These are phyloP conservation scores for Amorphotheca resinae DNA, from an alignment of 495 filamentous ascomycete genomes.

Conservation along the genomic window DNA sequence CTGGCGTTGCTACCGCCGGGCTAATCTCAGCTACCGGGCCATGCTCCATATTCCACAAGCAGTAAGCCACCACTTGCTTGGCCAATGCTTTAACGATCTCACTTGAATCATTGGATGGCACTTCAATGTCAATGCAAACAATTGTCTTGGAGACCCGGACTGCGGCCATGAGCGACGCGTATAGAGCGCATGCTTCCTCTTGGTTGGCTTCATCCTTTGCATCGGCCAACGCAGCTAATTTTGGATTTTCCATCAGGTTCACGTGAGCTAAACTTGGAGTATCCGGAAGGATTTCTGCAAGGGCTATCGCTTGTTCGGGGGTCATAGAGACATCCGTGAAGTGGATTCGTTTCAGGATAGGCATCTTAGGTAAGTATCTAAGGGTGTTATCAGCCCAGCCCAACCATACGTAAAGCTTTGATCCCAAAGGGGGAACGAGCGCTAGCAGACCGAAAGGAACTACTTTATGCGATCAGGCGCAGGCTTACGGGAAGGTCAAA, in stretches of 20 bases:
- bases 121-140: conserved; percentile 84
- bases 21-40: conserved; percentile 31
- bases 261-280: conserved; percentile 72
- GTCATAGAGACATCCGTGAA: conserved; percentile 77
- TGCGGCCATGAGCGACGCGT: conserved; percentile 82
- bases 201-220: conserved; percentile 59
- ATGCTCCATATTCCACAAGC: conserved; percentile 79
- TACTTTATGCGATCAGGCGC: no score
- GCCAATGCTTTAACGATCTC: conserved; percentile 89
- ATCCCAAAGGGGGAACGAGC: no score
- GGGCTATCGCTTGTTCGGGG: conserved; percentile 74
- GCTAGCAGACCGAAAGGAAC: no score
- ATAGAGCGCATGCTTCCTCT: conserved; percentile 89
- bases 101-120: conserved; percentile 61
- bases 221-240: conserved; percentile 50
- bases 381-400: conserved; percentile 11
- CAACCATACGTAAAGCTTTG: background rate
- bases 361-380: conserved; percentile 69
- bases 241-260: conserved; percentile 74
- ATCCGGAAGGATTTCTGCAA: conserved; percentile 84
- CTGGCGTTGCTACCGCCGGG: conserved; percentile 20
- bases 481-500: no score
- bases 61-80: conserved; percentile 88
- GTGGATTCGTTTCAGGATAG: conserved; percentile 73
- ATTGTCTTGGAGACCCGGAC: conserved; percentile 73